phyloP scores from a whole-genome alignment of 169 alveolate species.

The Cryptosporidium muris region DNA sequence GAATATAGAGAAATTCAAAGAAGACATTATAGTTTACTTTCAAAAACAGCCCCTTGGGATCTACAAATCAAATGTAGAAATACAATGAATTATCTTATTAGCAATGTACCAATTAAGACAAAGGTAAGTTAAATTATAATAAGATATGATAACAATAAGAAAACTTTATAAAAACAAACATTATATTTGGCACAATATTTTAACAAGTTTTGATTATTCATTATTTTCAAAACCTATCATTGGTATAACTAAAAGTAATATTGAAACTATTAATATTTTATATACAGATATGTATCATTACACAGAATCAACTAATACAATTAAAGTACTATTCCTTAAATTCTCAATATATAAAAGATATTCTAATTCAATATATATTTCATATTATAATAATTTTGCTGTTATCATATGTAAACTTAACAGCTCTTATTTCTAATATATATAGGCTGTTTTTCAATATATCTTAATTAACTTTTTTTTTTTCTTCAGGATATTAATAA shows the following conservation, averaged over 20 bases:
- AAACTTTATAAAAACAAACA: not conserved
- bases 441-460: too few species aligned
- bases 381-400: too few species aligned
- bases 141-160: not conserved
- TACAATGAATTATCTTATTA: slow-evolving; percentile 64
- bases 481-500: slow-evolving; percentile 14
- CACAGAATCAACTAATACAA: too few species aligned
- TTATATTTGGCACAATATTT: not conserved
- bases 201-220: not conserved
- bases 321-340: too few species aligned
- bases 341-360: too few species aligned
- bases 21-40: slow-evolving; percentile 48
- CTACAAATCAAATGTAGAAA: slow-evolving; percentile 64
- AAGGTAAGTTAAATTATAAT: slow-evolving; percentile 38
- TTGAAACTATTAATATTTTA: too few species aligned
- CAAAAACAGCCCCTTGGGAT: slow-evolving; percentile 70
- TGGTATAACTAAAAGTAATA: too few species aligned
- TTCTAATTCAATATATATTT: too few species aligned
- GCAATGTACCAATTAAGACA: slow-evolving; percentile 69
- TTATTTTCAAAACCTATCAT: too few species aligned
- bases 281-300: too few species aligned
- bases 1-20: slow-evolving; percentile 61
- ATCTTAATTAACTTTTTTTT: not conserved
- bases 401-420: too few species aligned
- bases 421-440: too few species aligned